Evolutionary conservation across 1,139 yeast genomes (phyloP), one percentile per base, ranked within the genome.

Genomic region (Saccharomyces pastorianus): DNA sequence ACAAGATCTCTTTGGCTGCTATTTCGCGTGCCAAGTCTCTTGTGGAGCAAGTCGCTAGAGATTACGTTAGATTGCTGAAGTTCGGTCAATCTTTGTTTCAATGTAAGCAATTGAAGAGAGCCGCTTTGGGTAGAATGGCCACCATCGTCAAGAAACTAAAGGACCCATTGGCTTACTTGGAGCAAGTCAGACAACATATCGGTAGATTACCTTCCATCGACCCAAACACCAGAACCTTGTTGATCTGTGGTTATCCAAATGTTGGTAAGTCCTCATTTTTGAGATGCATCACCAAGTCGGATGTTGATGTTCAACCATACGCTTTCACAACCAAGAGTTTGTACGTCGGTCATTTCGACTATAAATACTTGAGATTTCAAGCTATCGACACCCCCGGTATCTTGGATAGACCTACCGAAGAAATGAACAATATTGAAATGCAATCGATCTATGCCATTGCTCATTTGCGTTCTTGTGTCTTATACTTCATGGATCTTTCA

Each of bases 361-460:
- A 93, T 78, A 93, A 93, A 75, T 95, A 93, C 73, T 78, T 93
- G 69, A 80, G 99, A 69, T 93, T 93, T 78, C 99, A 93, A 76
- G 99, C 98, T 55, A 93, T 93, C 68, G 99, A 93, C 73, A 93
- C 99, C 32, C 99, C 99, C 28, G 99, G 99, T 78, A 91, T 93
- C 68, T 78, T 93, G 71, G 99, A 93, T 74, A 85, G 98, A 73
- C 99, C 99, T 58, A 90, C 98, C 50, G 99, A 93, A 73, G 98
- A 93, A 72, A 95, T 93, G 99, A 95, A 91, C 77, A 93, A 95
- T 74, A 95, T 93, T 72, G 99, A 93, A 78, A 93, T 93, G 99
- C 99, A 93, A 77, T 86, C 96, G 55, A 91, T 93, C 69, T 93
- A 95, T 69, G 99, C 99, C 58, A 89, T 93, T 79, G 99, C 99